Base-by-base conservation (phyloP, 768 basidiomycete genomes). In the Pleurotus citrinopileatus region DNA sequence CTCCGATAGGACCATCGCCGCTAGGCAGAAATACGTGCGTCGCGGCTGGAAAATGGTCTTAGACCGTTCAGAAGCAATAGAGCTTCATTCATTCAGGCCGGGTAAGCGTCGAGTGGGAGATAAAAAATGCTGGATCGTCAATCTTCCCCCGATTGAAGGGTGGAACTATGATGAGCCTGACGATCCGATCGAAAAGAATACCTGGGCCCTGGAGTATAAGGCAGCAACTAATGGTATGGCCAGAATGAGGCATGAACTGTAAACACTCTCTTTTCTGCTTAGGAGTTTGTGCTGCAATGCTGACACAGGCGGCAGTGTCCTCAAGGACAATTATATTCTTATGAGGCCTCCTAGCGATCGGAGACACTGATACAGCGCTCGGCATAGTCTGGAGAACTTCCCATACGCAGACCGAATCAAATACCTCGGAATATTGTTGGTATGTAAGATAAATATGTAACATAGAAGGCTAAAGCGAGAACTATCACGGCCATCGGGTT, bases 1-100 rank as follows among this genome's bases (percentile, higher is more conserved):
- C 15, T 7, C 5, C 9, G n/a, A 34, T 9, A 40, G 17, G 19
- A 40, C 38, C 7, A 19, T 40, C 12, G 48, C 29, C 9, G 34
- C 48, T 17, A 51, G 48, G 34, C 19, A 10, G 1, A 51, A 51
- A 20, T 51, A 51, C 19, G 34, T 17, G n/a, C 28, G 32, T 15
- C 48, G 48, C 32, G 48, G 48, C 5, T 51, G 48, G 48, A 51
- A 34, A 20, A 51, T 51, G 48, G 48, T 51, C 15, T 19, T 9
- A 2, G 8, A 34, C 3, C 48, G 34, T 17, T 17, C 28, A 4
- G 32, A 38, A 25, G 48, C 48, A 34, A 17, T 37, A 12, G 23
- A 23, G 19, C 48, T 34, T 23, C 20, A 25, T 12, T 20, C 22
- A 7, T 51, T 51, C 34, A 32, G 32, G 23, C 29, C 29, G 15